Conservation (phyloP, 176 grass and related monocot genomes). For the Carex parvula region DNA sequence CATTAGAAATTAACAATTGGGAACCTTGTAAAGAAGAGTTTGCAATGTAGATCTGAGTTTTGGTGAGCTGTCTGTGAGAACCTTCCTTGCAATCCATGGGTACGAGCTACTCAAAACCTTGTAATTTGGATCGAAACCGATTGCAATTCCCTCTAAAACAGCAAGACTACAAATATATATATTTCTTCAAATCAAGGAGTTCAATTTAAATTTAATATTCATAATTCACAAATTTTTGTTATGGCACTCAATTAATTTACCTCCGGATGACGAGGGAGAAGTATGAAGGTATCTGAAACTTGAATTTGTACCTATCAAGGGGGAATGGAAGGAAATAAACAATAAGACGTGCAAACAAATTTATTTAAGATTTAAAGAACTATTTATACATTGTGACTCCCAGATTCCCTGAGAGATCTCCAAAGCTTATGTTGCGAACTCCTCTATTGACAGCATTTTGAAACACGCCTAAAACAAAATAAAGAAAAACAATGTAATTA, state of each 20-base stretch:
- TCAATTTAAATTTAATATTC: constrained; percentile 9
- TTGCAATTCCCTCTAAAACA: constrained; percentile 92
- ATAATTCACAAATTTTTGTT: neutral
- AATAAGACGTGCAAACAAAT: neutral
- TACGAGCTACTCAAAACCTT: constrained; percentile 96
- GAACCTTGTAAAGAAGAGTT: constrained; percentile 89
- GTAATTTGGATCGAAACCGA: constrained; percentile 87
- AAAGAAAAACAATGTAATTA: constrained; percentile 15
- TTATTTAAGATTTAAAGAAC: constrained; percentile 21
- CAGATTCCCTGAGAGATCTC: constrained; percentile 94
- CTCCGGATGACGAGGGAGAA: constrained; percentile 98
- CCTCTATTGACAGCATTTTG: constrained; percentile 96
- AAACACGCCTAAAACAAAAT: constrained; percentile 71
- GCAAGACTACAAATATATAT: constrained; percentile 68
- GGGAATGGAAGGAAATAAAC: neutral
- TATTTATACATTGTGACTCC: constrained; percentile 77
- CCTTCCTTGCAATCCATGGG: constrained; percentile 99
- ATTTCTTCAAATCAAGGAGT: neutral
- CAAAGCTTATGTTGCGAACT: constrained; percentile 96
- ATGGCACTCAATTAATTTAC: constrained; percentile 33
- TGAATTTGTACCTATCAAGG: constrained; percentile 92
- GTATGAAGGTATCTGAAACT: constrained; percentile 96
- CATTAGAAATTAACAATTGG: constrained; percentile 4
- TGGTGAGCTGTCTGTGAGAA: constrained; percentile 90
- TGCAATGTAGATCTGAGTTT: constrained; percentile 74